A percentile compares a stretch with the other conserved stretches of the same genome.
Evolutionary conservation across 2,329 filamentous ascomycete species (phyloP).

Genomic region (Colletotrichum endophyticum): DNA sequence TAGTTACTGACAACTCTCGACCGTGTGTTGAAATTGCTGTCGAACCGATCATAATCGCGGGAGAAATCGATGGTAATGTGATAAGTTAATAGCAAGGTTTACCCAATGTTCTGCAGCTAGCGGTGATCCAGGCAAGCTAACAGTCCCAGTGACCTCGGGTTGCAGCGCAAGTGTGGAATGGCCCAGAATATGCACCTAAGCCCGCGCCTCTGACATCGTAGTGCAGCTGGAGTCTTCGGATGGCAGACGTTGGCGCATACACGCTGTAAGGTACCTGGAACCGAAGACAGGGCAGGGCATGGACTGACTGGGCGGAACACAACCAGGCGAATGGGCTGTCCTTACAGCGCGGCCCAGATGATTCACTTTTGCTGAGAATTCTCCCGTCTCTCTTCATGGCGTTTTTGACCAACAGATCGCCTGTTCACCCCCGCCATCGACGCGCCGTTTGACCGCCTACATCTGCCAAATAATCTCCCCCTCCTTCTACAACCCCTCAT

Average conservation of each 20-base stretch:
- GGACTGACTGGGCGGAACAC: not conserved
- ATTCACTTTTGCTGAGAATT: not conserved
- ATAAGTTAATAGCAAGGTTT: not conserved
- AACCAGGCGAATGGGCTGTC: not conserved
- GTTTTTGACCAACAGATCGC: not conserved
- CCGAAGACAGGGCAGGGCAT: not conserved
- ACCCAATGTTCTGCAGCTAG: not conserved
- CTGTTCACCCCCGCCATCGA: not conserved
- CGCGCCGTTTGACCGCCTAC: not conserved
- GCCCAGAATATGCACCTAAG: not conserved
- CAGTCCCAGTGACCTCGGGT: not conserved
- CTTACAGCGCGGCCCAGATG: not conserved
- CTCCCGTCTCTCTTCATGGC: not conserved
- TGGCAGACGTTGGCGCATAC: slow-evolving; percentile 3
- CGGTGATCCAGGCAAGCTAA: slow-evolving; percentile 6
- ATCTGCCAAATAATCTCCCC: not conserved
- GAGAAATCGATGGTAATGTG: not conserved
- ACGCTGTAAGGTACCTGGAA: slow-evolving; percentile 17
- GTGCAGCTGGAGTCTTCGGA: slow-evolving; percentile 2
- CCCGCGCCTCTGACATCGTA: not conserved
- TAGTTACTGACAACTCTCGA: not conserved
- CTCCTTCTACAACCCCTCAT: not conserved
- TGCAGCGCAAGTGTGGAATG: not conserved
- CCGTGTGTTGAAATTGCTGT: not conserved
- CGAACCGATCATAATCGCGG: not conserved